Evolutionary conservation across 2,329 filamentous ascomycete genomes (phyloP).

Genomic region (Helotiales sp.): DNA sequence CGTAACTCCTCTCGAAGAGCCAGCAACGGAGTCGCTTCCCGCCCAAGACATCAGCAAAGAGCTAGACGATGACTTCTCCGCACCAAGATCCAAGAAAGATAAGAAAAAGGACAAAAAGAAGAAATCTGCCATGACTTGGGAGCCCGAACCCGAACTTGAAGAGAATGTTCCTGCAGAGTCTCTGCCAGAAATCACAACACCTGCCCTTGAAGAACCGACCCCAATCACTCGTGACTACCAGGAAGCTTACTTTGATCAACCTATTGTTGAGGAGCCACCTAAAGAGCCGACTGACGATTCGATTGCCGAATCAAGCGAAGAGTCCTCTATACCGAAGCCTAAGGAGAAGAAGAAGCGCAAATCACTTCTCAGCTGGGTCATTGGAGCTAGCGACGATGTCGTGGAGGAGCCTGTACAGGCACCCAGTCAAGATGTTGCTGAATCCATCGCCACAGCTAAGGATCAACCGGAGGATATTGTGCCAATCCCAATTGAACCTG

Average conservation of each 20-base stretch:
- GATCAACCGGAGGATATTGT: background rate
- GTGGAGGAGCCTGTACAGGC: background rate
- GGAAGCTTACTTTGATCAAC: background rate
- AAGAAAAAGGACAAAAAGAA: slow-evolving; percentile 20
- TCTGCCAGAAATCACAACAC: background rate
- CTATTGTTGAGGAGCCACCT: background rate
- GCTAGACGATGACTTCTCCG: background rate
- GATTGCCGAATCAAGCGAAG: background rate
- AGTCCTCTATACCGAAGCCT: background rate
- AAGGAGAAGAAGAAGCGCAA: slow-evolving; percentile 6
- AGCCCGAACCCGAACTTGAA: background rate
- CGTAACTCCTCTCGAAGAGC: background rate
- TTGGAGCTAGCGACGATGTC: background rate
- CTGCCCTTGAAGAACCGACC: background rate
- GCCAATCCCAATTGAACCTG: background rate
- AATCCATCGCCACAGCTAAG: background rate
- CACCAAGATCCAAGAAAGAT: slow-evolving; percentile 8
- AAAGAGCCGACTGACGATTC: background rate
- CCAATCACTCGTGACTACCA: background rate
- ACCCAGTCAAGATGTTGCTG: background rate
- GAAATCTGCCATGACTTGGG: slow-evolving; percentile 22
- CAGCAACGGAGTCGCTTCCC: background rate
- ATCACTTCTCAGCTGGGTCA: background rate
- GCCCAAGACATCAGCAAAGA: background rate
- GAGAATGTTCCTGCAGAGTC: slow-evolving; percentile 12